Percentiles rank a stretch among this genome's conserved stretches.
Conservation (phyloP, 805 yeast species). For the Candida ortonii region DNA sequence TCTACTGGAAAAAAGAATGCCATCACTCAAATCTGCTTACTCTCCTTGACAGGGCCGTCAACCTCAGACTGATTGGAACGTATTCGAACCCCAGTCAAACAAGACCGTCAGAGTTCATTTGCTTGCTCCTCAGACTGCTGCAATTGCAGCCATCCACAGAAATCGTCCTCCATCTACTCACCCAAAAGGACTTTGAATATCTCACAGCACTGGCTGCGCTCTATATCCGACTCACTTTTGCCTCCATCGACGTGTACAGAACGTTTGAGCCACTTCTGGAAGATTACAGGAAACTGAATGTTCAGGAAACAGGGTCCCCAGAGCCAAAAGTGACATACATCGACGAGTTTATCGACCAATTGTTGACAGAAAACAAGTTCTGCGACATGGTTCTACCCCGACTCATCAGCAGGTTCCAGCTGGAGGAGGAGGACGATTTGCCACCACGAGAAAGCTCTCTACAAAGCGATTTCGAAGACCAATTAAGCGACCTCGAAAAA, state of each 20-base stretch:
- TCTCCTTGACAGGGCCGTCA: conserved; percentile 43
- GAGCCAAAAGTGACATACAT: conserved; percentile 47
- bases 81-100: conserved; percentile 38
- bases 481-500: conserved; percentile 22
- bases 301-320: conserved; percentile 35
- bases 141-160: conserved; percentile 70
- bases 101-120: conserved; percentile 69
- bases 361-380: conserved; percentile 56
- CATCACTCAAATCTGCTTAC: conserved; percentile 42
- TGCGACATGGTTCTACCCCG: conserved; percentile 75
- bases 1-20: conserved; percentile 59
- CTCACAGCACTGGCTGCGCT: conserved; percentile 64
- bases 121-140: conserved; percentile 70
- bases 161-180: conserved; percentile 50
- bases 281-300: conserved; percentile 70
- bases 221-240: conserved; percentile 52
- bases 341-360: conserved; percentile 71
- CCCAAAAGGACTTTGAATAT: conserved; percentile 74
- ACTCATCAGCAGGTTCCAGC: conserved; percentile 39
- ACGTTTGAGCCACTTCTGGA: conserved; percentile 52
- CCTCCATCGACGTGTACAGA: conserved; percentile 44
- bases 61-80: conserved; percentile 48
- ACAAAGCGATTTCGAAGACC: conserved; percentile 33
- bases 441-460: conserved; percentile 39
- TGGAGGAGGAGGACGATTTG: conserved; percentile 42